Conservation (phyloP, 2,329 filamentous ascomycete genomes). For the Beauveria australis region DNA sequence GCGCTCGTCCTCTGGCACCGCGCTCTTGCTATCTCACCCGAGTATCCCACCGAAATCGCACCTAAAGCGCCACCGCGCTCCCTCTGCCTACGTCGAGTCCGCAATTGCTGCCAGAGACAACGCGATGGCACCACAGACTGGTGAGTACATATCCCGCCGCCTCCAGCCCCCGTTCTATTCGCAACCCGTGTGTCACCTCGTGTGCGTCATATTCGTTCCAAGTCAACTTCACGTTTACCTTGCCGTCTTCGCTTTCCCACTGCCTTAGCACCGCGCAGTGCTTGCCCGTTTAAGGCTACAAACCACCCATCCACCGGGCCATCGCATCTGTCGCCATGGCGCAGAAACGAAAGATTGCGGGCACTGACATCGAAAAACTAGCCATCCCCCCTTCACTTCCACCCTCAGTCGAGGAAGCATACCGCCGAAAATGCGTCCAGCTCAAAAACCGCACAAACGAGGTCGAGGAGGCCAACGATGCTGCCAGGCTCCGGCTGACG, state of each 20-base stretch:
- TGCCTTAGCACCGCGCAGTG: neutral
- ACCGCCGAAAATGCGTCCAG: conserved; percentile 92
- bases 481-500: conserved; percentile 67
- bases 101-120: neutral
- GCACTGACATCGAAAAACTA: conserved; percentile 29
- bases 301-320: neutral
- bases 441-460: conserved; percentile 86
- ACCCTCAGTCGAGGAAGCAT: conserved; percentile 90
- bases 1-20: neutral
- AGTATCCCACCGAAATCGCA: neutral
- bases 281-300: neutral
- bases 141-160: conserved; percentile 12
- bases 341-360: conserved; percentile 28
- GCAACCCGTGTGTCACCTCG: neutral
- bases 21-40: neutral
- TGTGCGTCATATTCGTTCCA: neutral
- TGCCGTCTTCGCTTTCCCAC: conserved; percentile 6
- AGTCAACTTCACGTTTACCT: neutral
- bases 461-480: conserved; percentile 85
- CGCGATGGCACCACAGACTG: conserved; percentile 16
- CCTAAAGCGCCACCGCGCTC: neutral
- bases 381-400: conserved; percentile 56
- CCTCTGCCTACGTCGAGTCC: neutral
- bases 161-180: neutral
- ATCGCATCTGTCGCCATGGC: conserved; percentile 20